phyloP scores from a whole-genome alignment of 2,329 filamentous ascomycete species.

The Harringtonia lauricola region DNA sequence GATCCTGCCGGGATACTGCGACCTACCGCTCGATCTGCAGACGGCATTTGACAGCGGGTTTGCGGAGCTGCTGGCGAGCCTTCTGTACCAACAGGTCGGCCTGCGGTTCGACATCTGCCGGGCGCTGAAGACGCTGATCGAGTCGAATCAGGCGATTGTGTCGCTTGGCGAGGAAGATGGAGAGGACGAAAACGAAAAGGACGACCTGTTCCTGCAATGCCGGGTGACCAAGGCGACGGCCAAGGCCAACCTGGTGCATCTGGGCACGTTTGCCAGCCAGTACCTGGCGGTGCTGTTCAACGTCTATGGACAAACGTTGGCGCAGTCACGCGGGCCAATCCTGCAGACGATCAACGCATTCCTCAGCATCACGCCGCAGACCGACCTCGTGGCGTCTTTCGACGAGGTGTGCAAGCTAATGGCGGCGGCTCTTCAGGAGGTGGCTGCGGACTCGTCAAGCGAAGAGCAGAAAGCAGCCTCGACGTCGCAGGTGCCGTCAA shows the following conservation, averaged over 20 bases:
- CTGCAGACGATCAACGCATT: constrained; percentile 92
- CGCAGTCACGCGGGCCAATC: constrained; percentile 82
- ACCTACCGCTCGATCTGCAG: constrained; percentile 70
- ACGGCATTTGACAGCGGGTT: constrained; percentile 77
- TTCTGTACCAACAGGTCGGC: constrained; percentile 86
- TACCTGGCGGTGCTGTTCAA: constrained; percentile 97
- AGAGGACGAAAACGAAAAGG: constrained; percentile 50
- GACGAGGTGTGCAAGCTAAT: constrained; percentile 77
- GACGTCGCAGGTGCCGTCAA: constrained; percentile 49
- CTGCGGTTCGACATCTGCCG: constrained; percentile 80
- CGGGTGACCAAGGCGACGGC: constrained; percentile 67
- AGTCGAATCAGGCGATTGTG: constrained; percentile 78
- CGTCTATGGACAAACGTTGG: constrained; percentile 92
- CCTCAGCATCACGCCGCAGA: constrained; percentile 70
- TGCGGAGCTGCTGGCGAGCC: constrained; percentile 80
- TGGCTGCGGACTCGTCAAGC: constrained; percentile 35
- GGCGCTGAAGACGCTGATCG: constrained; percentile 74
- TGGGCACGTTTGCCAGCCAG: constrained; percentile 72
- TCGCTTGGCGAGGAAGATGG: constrained; percentile 59
- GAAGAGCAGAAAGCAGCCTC: neutral
- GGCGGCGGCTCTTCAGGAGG: constrained; percentile 54
- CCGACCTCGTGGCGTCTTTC: constrained; percentile 81
- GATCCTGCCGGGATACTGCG: constrained; percentile 86
- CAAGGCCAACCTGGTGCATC: constrained; percentile 67
- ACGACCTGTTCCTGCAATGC: constrained; percentile 66